phyloP scores from a whole-genome alignment of 208 protist genomes.

The Leishmania lainsoni region DNA sequence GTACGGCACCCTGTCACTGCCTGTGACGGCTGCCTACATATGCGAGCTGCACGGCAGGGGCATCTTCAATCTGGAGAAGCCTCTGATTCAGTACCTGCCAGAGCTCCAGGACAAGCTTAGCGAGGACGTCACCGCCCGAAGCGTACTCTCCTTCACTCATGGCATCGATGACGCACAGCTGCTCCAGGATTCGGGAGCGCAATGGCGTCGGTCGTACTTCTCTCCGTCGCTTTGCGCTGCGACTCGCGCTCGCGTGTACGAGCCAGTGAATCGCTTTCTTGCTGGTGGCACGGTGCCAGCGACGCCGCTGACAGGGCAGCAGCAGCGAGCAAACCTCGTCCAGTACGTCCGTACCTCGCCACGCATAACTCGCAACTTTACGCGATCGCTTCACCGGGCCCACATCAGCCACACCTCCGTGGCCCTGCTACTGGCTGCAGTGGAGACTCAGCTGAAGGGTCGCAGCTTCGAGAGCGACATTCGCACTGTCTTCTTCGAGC shows the following conservation, averaged over 20 bases:
- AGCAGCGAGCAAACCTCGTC: constrained; percentile 71
- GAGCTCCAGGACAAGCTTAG: constrained; percentile 54
- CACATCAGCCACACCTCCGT: constrained; percentile 72
- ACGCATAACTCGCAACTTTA: constrained; percentile 17
- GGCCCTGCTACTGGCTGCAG: constrained; percentile 71
- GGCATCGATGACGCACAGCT: constrained; percentile 57
- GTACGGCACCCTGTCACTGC: constrained; percentile 67
- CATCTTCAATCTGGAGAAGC: constrained; percentile 59
- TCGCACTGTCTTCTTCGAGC: constrained; percentile 61
- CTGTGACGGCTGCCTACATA: constrained; percentile 74
- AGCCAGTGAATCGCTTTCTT: constrained; percentile 66
- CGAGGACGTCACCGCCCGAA: constrained; percentile 54
- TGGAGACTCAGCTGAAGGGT: constrained; percentile 69
- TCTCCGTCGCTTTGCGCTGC: constrained; percentile 44
- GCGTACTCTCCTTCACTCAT: constrained; percentile 63
- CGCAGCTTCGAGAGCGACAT: constrained; percentile 75
- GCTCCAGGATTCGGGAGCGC: constrained; percentile 45
- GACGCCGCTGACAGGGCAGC: constrained; percentile 39
- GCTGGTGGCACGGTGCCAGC: constrained; percentile 19
- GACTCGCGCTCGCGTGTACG: constrained; percentile 48
- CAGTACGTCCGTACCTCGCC: constrained; percentile 61
- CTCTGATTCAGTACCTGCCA: constrained; percentile 62
- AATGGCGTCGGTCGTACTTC: constrained; percentile 19
- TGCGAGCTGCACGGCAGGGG: constrained; percentile 75
- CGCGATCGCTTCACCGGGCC: constrained; percentile 14